Percentiles rank a stretch among this genome's conserved stretches.
Conservation (phyloP, 148 eudicot genomes). For the Dianthus caryophyllus region DNA sequence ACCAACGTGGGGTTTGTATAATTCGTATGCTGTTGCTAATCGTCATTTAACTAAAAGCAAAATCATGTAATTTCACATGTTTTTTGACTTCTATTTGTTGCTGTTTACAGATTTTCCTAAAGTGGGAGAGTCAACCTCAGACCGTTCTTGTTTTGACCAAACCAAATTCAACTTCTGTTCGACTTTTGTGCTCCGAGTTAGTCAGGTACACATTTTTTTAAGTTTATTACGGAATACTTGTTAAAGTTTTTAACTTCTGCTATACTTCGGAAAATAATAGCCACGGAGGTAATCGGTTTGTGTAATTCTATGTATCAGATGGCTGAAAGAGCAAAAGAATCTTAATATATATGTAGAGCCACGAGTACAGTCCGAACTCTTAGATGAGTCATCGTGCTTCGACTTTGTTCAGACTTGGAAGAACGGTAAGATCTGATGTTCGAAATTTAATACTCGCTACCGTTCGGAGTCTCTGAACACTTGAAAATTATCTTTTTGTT, state of each 20-base stretch:
- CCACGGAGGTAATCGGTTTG: background rate
- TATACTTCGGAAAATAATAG: too few relatives aligned
- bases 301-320: slow-evolving; percentile 39
- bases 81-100: background rate
- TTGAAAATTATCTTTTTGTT: background rate
- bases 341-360: slow-evolving; percentile 79
- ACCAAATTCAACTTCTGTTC: slow-evolving; percentile 88
- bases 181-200: slow-evolving; percentile 67
- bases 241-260: too few relatives aligned
- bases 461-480: background rate
- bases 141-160: slow-evolving; percentile 89
- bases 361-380: slow-evolving; percentile 68
- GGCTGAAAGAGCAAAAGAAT: slow-evolving; percentile 74
- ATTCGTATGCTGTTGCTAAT: background rate
- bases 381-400: slow-evolving; percentile 65
- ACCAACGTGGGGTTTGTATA: background rate
- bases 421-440: slow-evolving; percentile 50
- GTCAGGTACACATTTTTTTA: slow-evolving; percentile 59
- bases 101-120: slow-evolving; percentile 75
- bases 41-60: background rate
- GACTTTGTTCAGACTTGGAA: slow-evolving; percentile 82
- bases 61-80: background rate
- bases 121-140: slow-evolving; percentile 84
- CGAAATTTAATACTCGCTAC: background rate
- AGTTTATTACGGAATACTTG: too few relatives aligned